These are phyloP conservation scores for Pisolithus albus DNA, from an alignment of 768 basidiomycete species.

Conservation along the genomic window DNA sequence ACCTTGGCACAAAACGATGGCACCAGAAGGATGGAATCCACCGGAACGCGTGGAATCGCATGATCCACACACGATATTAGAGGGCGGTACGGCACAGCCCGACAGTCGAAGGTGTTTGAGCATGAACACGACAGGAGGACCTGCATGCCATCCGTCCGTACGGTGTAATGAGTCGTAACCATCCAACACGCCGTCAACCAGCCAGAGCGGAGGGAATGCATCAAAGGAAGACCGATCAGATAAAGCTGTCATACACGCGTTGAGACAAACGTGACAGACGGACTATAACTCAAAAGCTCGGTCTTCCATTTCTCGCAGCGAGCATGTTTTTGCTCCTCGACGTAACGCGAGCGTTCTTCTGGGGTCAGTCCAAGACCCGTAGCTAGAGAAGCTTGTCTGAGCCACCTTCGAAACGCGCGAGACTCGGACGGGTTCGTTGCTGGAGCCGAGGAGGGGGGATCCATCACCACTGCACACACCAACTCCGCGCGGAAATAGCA, in stretches of 20 bases:
- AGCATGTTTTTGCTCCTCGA: conserved; percentile 33
- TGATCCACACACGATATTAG: conserved; percentile 77
- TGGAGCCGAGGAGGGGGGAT: conserved; percentile 15
- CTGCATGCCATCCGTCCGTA: conserved; percentile 33
- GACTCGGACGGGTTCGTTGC: conserved; percentile 17
- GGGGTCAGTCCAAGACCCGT: conserved; percentile 46
- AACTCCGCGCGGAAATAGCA: too few relatives aligned
- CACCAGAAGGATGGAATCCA: conserved; percentile 78
- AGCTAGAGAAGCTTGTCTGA: conserved; percentile 38
- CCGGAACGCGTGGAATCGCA: conserved; percentile 73
- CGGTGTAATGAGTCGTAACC: too few relatives aligned
- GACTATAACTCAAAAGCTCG: conserved; percentile 64
- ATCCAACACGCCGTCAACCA: too few relatives aligned
- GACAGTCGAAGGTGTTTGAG: conserved; percentile 77
- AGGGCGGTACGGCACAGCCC: conserved; percentile 61
- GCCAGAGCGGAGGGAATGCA: neutral
- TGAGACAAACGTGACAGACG: conserved; percentile 24
- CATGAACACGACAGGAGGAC: conserved; percentile 86
- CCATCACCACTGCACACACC: conserved; percentile 22
- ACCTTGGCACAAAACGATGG: conserved; percentile 81
- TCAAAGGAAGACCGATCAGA: conserved; percentile 6
- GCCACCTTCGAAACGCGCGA: conserved; percentile 44
- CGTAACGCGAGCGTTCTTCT: conserved; percentile 33
- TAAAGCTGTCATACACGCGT: conserved; percentile 6
- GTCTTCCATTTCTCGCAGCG: conserved; percentile 65